phyloP scores from a whole-genome alignment of 2,329 filamentous ascomycete genomes.

The Lasiodiplodia gonubiensis region DNA sequence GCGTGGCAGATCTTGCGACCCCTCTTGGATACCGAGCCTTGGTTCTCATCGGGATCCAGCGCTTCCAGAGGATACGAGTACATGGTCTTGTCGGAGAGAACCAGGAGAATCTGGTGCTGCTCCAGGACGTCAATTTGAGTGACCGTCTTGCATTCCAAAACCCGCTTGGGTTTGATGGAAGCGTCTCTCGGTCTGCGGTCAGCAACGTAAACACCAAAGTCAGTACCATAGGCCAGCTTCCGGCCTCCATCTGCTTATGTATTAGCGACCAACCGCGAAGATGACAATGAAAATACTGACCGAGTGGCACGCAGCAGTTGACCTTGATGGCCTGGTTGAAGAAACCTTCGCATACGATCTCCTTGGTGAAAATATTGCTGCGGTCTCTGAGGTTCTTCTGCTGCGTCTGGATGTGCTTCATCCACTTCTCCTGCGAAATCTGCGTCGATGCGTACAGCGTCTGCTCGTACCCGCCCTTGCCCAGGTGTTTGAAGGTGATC shows the following conservation, averaged over 20 bases:
- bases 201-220: slow-evolving; percentile 89
- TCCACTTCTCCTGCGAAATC: slow-evolving; percentile 91
- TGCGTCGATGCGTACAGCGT: slow-evolving; percentile 87
- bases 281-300: slow-evolving; percentile 56
- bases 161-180: slow-evolving; percentile 73
- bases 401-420: slow-evolving; percentile 91
- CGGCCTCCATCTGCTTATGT: slow-evolving; percentile 77
- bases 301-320: slow-evolving; percentile 92
- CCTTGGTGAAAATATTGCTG: slow-evolving; percentile 73
- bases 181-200: slow-evolving; percentile 88
- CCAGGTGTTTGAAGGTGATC: slow-evolving; percentile 94
- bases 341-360: slow-evolving; percentile 79
- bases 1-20: slow-evolving; percentile 97
- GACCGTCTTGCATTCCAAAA: slow-evolving; percentile 84
- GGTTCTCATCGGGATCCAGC: slow-evolving; percentile 78
- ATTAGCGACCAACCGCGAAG: slow-evolving; percentile 1
- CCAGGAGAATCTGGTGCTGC: slow-evolving; percentile 88
- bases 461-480: slow-evolving; percentile 92
- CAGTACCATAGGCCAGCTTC: slow-evolving; percentile 92
- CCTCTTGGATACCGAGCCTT: slow-evolving; percentile 76
- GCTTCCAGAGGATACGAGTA: slow-evolving; percentile 88
- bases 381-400: slow-evolving; percentile 83
- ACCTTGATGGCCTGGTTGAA: slow-evolving; percentile 88
- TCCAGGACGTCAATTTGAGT: slow-evolving; percentile 96
- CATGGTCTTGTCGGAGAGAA: slow-evolving; percentile 90